These are phyloP conservation scores for Lenwebbia sp. DNA, from an alignment of 345 rosid genomes.

Conservation along the genomic window DNA sequence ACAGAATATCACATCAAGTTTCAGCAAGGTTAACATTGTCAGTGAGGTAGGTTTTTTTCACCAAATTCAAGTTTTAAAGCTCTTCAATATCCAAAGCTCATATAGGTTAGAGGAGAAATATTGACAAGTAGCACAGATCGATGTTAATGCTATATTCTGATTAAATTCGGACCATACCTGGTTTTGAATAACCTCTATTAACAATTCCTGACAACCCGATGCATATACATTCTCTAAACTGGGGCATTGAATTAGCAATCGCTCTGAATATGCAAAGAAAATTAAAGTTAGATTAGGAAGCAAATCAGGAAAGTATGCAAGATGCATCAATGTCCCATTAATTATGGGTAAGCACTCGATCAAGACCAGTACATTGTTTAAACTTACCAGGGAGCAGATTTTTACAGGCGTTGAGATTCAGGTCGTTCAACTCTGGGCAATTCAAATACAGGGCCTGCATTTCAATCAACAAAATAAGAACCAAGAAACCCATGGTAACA, in stretches of 20 bases:
- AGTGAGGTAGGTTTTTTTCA: neutral
- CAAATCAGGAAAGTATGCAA: neutral
- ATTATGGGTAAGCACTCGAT: neutral
- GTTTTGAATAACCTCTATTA: conserved; percentile 48
- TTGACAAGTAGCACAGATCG: neutral
- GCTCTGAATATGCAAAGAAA: conserved; percentile 23
- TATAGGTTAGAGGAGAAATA: neutral
- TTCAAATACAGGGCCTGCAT: conserved; percentile 81
- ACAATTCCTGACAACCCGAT: conserved; percentile 57
- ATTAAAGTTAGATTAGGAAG: neutral
- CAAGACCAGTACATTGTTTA: neutral
- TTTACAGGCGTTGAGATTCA: conserved; percentile 72
- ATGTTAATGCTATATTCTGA: neutral
- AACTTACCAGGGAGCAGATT: conserved; percentile 64
- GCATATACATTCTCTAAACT: conserved; percentile 70
- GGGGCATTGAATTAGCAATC: conserved; percentile 85
- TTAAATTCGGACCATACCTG: conserved; percentile 44
- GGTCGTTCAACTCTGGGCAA: conserved; percentile 82
- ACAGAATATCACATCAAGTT: neutral
- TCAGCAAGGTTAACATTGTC: neutral
- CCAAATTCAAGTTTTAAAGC: neutral
- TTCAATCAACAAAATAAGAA: conserved; percentile 14
- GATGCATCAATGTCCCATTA: neutral
- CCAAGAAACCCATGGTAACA: neutral
- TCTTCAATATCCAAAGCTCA: neutral